These are phyloP conservation scores for Arthrobotrys sphaeroides DNA, from an alignment of 2,329 filamentous ascomycete species.

Conservation along the genomic window DNA sequence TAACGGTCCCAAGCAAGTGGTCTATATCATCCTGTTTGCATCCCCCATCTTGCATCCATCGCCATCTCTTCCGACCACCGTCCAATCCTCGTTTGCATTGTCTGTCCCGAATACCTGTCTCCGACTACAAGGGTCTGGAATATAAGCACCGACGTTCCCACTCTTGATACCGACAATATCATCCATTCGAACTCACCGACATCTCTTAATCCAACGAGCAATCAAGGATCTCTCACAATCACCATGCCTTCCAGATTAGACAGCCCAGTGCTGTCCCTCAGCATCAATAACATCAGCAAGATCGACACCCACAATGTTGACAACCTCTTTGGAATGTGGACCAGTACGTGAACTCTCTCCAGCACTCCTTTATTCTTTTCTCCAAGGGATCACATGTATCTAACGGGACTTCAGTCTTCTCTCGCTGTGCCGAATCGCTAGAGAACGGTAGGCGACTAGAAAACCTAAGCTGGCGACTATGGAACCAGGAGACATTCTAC, in stretches of 20 bases:
- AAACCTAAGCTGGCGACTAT: constrained; percentile 94
- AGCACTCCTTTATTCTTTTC: not conserved
- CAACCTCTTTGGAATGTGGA: constrained; percentile 96
- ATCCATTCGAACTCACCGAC: not conserved
- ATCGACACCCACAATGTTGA: constrained; percentile 92
- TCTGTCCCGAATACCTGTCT: constrained; percentile 49
- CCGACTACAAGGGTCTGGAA: constrained; percentile 52
- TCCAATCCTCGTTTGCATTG: constrained; percentile 48
- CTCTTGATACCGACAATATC: constrained; percentile 38
- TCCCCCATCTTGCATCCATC: constrained; percentile 38
- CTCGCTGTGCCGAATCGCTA: constrained; percentile 90
- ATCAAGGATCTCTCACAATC: constrained; percentile 49
- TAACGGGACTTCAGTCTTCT: constrained; percentile 74
- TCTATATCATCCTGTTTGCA: constrained; percentile 52
- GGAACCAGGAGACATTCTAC: constrained; percentile 92
- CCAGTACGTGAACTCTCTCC: constrained; percentile 71
- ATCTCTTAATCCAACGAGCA: constrained; percentile 6
- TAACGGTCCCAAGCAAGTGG: constrained; percentile 41
- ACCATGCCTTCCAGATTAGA: constrained; percentile 84
- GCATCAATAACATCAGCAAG: constrained; percentile 90
- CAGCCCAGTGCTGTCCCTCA: constrained; percentile 87
- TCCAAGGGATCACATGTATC: constrained; percentile 3
- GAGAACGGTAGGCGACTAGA: constrained; percentile 91
- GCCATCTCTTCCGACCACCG: constrained; percentile 31
- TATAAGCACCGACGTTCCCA: constrained; percentile 51